A percentile compares a stretch with the other conserved stretches of the same genome.
These are phyloP conservation scores for Colletotrichum sp. DNA, from an alignment of 2,329 filamentous ascomycete species.

Conservation along the genomic window DNA sequence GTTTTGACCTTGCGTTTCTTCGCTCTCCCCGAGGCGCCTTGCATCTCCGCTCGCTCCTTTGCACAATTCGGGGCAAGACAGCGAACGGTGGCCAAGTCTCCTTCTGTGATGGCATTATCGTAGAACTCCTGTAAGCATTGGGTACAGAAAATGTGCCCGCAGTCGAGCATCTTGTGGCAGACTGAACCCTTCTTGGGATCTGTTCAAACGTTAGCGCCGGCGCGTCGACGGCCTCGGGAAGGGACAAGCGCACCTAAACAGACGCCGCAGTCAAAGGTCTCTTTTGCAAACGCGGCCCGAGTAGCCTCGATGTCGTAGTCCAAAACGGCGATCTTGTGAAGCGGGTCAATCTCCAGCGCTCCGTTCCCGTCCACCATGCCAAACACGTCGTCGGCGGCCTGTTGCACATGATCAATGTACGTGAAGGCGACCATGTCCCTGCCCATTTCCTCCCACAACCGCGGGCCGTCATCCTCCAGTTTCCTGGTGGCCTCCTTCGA, in stretches of 20 bases:
- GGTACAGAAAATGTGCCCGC: conserved; percentile 89
- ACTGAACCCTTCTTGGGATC: conserved; percentile 87
- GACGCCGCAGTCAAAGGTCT: conserved; percentile 86
- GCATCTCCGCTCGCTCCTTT: conserved; percentile 55
- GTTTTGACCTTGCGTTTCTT: conserved; percentile 65
- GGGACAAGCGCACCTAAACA: conserved; percentile 65
- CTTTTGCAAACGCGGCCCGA: conserved; percentile 77
- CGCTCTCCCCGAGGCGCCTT: conserved; percentile 25
- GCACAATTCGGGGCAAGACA: conserved; percentile 84
- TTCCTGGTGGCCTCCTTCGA: conserved; percentile 48
- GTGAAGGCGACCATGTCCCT: conserved; percentile 63
- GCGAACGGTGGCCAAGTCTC: conserved; percentile 78
- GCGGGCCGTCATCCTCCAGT: conserved; percentile 54
- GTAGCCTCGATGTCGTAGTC: conserved; percentile 80
- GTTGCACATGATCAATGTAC: conserved; percentile 68
- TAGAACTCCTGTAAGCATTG: conserved; percentile 91
- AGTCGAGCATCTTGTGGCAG: conserved; percentile 84
- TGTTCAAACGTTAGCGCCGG: conserved; percentile 30
- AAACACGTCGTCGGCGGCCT: conserved; percentile 64
- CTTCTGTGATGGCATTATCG: conserved; percentile 84
- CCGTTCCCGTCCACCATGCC: conserved; percentile 56
- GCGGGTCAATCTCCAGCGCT: conserved; percentile 55
- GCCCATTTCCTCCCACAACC: conserved; percentile 68
- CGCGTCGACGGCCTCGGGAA: neutral
- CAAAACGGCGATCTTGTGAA: conserved; percentile 73